Conservation (phyloP, 129 eudicot species). For the Gnaphalium uliginosum region DNA sequence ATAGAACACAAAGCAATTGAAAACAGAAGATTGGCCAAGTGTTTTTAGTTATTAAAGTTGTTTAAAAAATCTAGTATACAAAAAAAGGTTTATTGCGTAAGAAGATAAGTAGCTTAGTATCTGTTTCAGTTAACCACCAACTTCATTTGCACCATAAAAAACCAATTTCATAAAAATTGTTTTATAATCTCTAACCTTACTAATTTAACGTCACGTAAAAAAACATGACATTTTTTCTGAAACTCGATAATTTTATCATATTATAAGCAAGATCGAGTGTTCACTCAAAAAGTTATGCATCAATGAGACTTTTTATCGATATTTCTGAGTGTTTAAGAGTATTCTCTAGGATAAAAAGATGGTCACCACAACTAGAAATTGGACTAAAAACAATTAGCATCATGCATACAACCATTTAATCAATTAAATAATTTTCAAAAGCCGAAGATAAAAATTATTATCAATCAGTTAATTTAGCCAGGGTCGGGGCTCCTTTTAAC, state of each 20-base stretch:
- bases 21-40: too few relatives aligned
- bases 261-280: not conserved
- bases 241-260: too few relatives aligned
- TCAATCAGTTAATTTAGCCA: too few relatives aligned
- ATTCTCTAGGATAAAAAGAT: not conserved
- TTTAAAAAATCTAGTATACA: not conserved
- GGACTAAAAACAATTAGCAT: not conserved
- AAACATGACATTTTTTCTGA: too few relatives aligned
- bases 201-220: too few relatives aligned
- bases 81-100: not conserved
- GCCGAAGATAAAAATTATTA: too few relatives aligned
- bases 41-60: too few relatives aligned
- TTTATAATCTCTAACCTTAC: too few relatives aligned
- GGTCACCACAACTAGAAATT: not conserved
- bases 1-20: too few relatives aligned
- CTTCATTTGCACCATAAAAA: not conserved
- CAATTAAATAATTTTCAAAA: too few relatives aligned
- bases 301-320: not conserved
- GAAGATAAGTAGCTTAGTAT: not conserved
- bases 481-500: too few relatives aligned
- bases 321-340: not conserved
- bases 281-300: not conserved
- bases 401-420: not conserved
- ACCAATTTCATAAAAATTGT: not conserved
- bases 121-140: not conserved